Conservation (phyloP, 108 stramenopile genomes). For the Schizochytrium sp. region DNA sequence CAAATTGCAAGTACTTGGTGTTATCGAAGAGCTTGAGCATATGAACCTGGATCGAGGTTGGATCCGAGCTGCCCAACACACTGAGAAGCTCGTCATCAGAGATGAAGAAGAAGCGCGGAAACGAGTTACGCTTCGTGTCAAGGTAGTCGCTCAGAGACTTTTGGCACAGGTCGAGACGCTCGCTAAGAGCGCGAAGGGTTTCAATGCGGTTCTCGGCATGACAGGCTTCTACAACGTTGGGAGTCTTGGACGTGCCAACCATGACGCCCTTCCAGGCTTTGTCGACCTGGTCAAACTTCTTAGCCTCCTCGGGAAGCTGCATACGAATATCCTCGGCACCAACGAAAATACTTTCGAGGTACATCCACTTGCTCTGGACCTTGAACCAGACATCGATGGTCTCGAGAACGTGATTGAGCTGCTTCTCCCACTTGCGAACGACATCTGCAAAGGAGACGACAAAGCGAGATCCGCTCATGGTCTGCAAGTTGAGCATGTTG, state of each 20-base stretch:
- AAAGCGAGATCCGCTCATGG: conserved; percentile 54
- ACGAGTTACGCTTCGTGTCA: conserved; percentile 58
- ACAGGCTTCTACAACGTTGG: conserved; percentile 56
- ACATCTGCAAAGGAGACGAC: conserved; percentile 46
- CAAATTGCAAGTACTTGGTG: conserved; percentile 51
- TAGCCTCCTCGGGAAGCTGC: conserved; percentile 63
- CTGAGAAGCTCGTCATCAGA: conserved; percentile 63
- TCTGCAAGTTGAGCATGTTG: conserved; percentile 61
- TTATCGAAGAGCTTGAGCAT: conserved; percentile 65
- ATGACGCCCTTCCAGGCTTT: conserved; percentile 58
- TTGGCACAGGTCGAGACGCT: conserved; percentile 55
- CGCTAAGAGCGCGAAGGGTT: conserved; percentile 35
- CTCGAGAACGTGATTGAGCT: conserved; percentile 49
- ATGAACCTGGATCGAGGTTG: conserved; percentile 58
- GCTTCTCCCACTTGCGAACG: conserved; percentile 55
- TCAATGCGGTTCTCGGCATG: conserved; percentile 42
- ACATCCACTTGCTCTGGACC: conserved; percentile 64
- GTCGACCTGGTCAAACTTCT: conserved; percentile 58
- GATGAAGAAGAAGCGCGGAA: conserved; percentile 67
- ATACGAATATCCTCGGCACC: conserved; percentile 43
- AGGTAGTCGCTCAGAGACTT: conserved; percentile 58
- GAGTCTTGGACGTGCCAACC: conserved; percentile 42
- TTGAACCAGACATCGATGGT: conserved; percentile 56
- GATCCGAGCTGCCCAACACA: conserved; percentile 53
- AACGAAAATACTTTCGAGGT: conserved; percentile 59